Base-by-base conservation (phyloP, 768 basidiomycete genomes). In the Boletus subparvulus region DNA sequence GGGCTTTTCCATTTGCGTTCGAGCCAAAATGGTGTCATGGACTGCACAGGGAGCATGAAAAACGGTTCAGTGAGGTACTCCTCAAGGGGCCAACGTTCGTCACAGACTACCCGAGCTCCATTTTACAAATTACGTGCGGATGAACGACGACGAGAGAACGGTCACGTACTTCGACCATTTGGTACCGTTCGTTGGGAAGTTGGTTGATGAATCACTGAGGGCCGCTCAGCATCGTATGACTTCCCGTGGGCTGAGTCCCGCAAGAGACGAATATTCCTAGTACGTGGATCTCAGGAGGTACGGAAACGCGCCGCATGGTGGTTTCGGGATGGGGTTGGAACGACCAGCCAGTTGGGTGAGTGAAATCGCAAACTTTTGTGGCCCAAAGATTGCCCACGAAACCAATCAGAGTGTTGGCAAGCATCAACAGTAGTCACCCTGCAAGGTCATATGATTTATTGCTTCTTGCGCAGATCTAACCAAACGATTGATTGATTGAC, bases 101-200 rank as follows among this genome's bases (percentile, higher is more conserved):
- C 52, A 91, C 86, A 14, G 87, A 95, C 69, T 98, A 98, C 68
- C 96, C 97, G 2, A 72, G 78, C 6, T 48, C 94, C 96, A 9
- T 98, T 98, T 76, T 99, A 99, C 74, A 98, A 21, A 21, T 21
- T 21, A 21, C 21, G 21, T 98, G 97, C 85, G 91, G 36, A 69
- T 69, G 41, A 92, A 92, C 65, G 75, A 74, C 53, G 73, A 78
- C 41, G 72, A 71, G 42, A 60, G 66, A 58, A 88, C 92, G 0
- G 93, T 92, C 3, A 92, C 88, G 17, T 98, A 96, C 74, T 96
- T 99, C 65, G 97, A 99, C 69, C 78, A 98, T n/a, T 81, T 99
- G 50, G 84, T 98, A 6, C 97, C 96, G 0, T 74, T 81, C 26
- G 75, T 94, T 2, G 96, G 96, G 6, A 97, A 99, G 73, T 80